Conservation (phyloP, 768 basidiomycete species). For the Pulveroboletus sp. region DNA sequence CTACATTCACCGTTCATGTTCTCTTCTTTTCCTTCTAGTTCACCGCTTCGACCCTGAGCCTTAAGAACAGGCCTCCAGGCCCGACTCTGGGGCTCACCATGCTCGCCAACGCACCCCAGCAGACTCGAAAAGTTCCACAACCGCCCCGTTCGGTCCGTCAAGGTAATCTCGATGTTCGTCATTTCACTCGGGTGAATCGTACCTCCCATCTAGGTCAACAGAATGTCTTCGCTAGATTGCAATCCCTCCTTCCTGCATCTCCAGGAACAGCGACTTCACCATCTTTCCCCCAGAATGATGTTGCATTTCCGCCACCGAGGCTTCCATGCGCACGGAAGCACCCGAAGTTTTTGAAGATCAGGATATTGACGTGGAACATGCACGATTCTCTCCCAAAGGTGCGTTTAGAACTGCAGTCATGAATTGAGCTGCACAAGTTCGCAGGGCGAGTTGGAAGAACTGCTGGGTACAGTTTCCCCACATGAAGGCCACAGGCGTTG, state of each 20-base stretch:
- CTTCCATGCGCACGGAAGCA: constrained; percentile 23
- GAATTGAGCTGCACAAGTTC: constrained; percentile 1
- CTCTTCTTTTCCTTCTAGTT: constrained; percentile 14
- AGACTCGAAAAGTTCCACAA: too few relatives aligned
- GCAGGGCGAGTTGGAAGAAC: constrained; percentile 70
- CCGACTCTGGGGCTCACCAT: constrained; percentile 17
- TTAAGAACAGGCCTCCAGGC: constrained; percentile 29
- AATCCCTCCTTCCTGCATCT: constrained; percentile 46
- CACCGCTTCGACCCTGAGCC: constrained; percentile 25
- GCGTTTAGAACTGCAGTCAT: constrained; percentile 2
- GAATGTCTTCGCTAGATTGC: constrained; percentile 47
- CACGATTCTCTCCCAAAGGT: constrained; percentile 79
- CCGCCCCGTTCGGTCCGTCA: constrained; percentile 19
- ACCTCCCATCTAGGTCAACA: constrained; percentile 29
- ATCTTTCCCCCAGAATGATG: constrained; percentile 19
- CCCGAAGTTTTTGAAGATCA: constrained; percentile 55
- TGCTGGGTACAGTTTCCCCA: constrained; percentile 58
- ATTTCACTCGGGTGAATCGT: constrained; percentile 1
- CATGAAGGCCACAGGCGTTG: constrained; percentile 31
- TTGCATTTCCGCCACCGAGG: constrained; percentile 20
- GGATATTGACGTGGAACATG: constrained; percentile 83
- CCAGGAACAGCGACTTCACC: constrained; percentile 22
- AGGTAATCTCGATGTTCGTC: constrained; percentile 14
- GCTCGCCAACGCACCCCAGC: constrained; percentile 23
- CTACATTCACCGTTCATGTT: constrained; percentile 21